phyloP scores from a whole-genome alignment of 75 land plant species.

The Azolla pinnata region DNA sequence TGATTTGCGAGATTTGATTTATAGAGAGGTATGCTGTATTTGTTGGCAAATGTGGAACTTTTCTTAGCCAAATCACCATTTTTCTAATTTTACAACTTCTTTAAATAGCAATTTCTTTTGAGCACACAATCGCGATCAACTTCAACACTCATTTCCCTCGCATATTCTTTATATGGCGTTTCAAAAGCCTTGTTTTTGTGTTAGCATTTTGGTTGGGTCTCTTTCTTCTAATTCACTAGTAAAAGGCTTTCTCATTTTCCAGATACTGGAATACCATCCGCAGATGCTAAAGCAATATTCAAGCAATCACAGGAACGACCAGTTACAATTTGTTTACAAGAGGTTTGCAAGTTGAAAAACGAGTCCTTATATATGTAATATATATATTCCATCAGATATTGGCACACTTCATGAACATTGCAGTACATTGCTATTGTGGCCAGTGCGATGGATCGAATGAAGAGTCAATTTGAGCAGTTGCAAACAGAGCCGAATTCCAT shows the following conservation, averaged over 20 bases:
- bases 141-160: too few relatives aligned
- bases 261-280: constrained; percentile 14
- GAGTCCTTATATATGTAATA: neutral
- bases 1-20: constrained; percentile 7
- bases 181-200: neutral
- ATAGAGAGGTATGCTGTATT: constrained; percentile 3
- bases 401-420: neutral
- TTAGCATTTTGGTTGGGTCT: neutral
- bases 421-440: neutral
- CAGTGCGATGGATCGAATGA: constrained; percentile 4
- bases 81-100: too few relatives aligned
- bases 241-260: neutral
- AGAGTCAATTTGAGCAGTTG: neutral
- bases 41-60: neutral
- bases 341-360: neutral
- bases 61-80: neutral
- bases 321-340: neutral
- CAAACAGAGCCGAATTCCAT: neutral
- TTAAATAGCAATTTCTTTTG: too few relatives aligned
- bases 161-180: too few relatives aligned
- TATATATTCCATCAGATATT: neutral
- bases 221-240: neutral
- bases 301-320: constrained; percentile 3
- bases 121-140: too few relatives aligned
- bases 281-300: constrained; percentile 7